Conservation (phyloP, 108 stramenopile genomes). For the Epithemia pelagica region DNA sequence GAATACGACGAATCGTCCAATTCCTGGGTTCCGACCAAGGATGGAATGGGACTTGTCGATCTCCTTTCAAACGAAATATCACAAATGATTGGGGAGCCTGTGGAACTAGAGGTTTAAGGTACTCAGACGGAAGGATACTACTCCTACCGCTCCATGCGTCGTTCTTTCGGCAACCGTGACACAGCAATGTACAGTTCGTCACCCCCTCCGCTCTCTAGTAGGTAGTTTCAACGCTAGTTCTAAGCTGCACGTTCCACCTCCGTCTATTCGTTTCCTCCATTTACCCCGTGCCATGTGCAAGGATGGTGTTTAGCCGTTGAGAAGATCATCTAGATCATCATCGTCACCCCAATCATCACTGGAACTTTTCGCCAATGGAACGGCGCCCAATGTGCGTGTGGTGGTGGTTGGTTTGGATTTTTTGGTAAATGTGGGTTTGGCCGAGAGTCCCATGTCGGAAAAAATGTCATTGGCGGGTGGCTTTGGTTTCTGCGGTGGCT, state of each 20-base stretch:
- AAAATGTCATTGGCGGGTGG: constrained; percentile 43
- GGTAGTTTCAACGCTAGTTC: too few species aligned
- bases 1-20: constrained; percentile 61
- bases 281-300: too few species aligned
- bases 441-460: constrained; percentile 46
- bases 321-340: constrained; percentile 49
- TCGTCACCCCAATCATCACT: constrained; percentile 48
- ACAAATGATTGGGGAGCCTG: constrained; percentile 28
- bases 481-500: background rate
- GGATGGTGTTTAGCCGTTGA: constrained; percentile 28
- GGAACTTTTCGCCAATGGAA: background rate
- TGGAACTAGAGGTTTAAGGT: constrained; percentile 38
- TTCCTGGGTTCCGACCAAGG: constrained; percentile 67
- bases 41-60: constrained; percentile 34
- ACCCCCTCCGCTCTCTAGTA: too few species aligned
- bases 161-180: background rate
- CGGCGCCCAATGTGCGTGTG: background rate
- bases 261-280: too few species aligned
- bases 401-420: background rate
- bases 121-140: background rate
- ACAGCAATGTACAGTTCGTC: background rate
- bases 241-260: too few species aligned
- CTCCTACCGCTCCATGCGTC: background rate
- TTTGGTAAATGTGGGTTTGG: constrained; percentile 29
- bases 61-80: constrained; percentile 50